Base-by-base conservation (phyloP, 257 asterid species). In the Mitragyna speciosa region DNA sequence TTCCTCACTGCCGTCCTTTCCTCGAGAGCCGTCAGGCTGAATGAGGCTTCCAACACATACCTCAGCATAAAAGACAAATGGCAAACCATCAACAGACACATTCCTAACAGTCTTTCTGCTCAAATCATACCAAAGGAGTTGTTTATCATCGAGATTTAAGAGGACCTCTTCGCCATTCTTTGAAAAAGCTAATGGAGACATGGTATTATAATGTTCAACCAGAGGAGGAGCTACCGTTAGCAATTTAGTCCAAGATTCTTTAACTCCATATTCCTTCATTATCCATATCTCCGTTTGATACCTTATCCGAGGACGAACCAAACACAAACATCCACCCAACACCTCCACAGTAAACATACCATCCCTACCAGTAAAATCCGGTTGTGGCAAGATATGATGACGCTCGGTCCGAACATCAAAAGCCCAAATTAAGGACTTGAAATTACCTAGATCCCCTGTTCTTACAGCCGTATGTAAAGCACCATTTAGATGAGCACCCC, bases 191-290 rank as follows among this genome's bases (percentile, higher is more conserved):
- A 90, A 17, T 0, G 93, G 91, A 45, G 59, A 76, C 72, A 90
- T 30, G 49, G 3, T 17, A 5, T 19, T 2, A 72, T 64, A 72
- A n/a, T 56, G 82, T 19, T 84, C 78, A 59, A 72, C 56, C 4
- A 54, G 63, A 0, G 93, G 91, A 0, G 88, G 87, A 48, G 84
- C 68, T 75, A 91, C 75, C 0, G 88, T 68, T 30, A 92, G 70
- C 82, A 93, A 73, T 72, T 76, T 87, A 11, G 78, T 82, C 98
- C 98, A 93, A 16, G 96, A 92, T 73, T 85, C 92, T 45, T 84
- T 80, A 79, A 87, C 88, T 3, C 90, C 87, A 22, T 89, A 91
- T 33, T 88, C 88, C 77, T 87, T 89, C 96, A 92, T 92, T 79
- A 92, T 84, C 98, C 97, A 93, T 24, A 93, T 65, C 4, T 81